Percentiles rank a stretch among this genome's conserved stretches.
These are phyloP conservation scores for Torrubiellomyces zombiae DNA, from an alignment of 2,329 filamentous ascomycete species.

Conservation along the genomic window DNA sequence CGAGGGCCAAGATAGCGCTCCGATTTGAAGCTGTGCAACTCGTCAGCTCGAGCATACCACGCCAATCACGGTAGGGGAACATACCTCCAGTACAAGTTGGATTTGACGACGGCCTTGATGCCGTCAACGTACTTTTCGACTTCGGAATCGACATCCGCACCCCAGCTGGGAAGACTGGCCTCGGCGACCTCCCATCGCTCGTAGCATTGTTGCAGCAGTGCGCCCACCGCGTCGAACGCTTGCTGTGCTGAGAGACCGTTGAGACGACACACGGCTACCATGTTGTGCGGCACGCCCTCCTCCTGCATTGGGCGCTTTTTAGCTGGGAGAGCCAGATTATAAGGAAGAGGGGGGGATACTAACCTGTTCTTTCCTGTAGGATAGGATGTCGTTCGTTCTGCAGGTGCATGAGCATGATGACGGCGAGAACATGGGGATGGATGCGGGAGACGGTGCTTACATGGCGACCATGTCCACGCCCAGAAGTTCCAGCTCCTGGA, in stretches of 20 bases:
- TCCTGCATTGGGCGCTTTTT: not conserved
- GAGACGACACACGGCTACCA: slow-evolving; percentile 7
- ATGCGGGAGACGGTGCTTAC: slow-evolving; percentile 4
- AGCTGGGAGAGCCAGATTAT: not conserved
- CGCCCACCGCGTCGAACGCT: slow-evolving; percentile 8
- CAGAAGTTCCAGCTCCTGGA: slow-evolving; percentile 8
- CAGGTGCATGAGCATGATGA: not conserved
- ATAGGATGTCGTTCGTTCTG: slow-evolving; percentile 9
- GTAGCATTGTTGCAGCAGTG: slow-evolving; percentile 7
- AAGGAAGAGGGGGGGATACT: not conserved
- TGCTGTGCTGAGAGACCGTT: slow-evolving; percentile 7
- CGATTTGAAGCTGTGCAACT: too few relatives aligned
- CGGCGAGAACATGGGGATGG: not conserved
- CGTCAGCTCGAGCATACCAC: too few relatives aligned
- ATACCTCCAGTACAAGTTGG: slow-evolving; percentile 7
- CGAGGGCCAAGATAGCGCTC: too few relatives aligned
- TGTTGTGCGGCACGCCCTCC: slow-evolving; percentile 9
- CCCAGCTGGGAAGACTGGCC: slow-evolving; percentile 5
- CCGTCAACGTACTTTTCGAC: slow-evolving; percentile 8
- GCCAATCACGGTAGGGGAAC: too few relatives aligned
- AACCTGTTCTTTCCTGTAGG: slow-evolving; percentile 9
- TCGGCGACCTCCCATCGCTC: slow-evolving; percentile 6
- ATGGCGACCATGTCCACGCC: slow-evolving; percentile 10
- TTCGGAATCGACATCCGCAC: slow-evolving; percentile 2
- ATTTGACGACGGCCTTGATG: slow-evolving; percentile 9